A percentile compares a stretch with the other conserved stretches of the same genome.
These are phyloP conservation scores for Spinacia oleracea DNA, from an alignment of 179 eudicot genomes.

Conservation along the genomic window DNA sequence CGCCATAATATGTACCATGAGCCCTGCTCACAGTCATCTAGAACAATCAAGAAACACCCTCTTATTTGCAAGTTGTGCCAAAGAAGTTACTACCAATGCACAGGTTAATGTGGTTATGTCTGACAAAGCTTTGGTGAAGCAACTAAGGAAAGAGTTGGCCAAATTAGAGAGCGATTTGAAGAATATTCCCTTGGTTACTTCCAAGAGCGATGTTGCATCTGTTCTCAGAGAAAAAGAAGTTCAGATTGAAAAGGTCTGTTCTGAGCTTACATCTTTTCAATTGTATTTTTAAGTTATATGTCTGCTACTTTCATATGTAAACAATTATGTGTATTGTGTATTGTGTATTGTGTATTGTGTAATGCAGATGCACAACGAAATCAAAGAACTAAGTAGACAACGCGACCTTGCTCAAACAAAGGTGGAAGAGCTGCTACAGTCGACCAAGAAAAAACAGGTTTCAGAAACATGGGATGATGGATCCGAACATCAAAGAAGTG, in stretches of 20 bases:
- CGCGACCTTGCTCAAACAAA: slow-evolving; percentile 76
- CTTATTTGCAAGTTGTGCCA: slow-evolving; percentile 75
- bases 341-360: too few relatives aligned
- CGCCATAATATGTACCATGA: slow-evolving; percentile 78
- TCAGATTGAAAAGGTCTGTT: slow-evolving; percentile 80
- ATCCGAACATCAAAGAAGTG: slow-evolving; percentile 12
- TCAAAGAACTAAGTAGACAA: slow-evolving; percentile 62
- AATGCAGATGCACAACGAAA: slow-evolving; percentile 79
- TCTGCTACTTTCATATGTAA: background rate
- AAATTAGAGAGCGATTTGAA: slow-evolving; percentile 60
- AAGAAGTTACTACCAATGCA: slow-evolving; percentile 65
- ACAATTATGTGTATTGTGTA: too few relatives aligned
- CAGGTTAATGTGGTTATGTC: slow-evolving; percentile 71
- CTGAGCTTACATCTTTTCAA: background rate
- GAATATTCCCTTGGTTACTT: slow-evolving; percentile 31
- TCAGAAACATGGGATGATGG: slow-evolving; percentile 37
- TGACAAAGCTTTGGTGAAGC: slow-evolving; percentile 76
- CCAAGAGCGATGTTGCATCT: slow-evolving; percentile 39
- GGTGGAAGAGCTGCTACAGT: slow-evolving; percentile 54
- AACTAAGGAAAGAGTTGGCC: slow-evolving; percentile 59
- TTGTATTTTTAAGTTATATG: too few relatives aligned
- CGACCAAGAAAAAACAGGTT: slow-evolving; percentile 42
- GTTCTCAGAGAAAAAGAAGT: slow-evolving; percentile 57
- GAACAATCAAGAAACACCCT: slow-evolving; percentile 83
- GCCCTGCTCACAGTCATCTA: slow-evolving; percentile 74